Evolutionary conservation across 2,329 filamentous ascomycete species (phyloP), one percentile per base, ranked within the genome.

Genomic region (Aspergillus sp.): DNA sequence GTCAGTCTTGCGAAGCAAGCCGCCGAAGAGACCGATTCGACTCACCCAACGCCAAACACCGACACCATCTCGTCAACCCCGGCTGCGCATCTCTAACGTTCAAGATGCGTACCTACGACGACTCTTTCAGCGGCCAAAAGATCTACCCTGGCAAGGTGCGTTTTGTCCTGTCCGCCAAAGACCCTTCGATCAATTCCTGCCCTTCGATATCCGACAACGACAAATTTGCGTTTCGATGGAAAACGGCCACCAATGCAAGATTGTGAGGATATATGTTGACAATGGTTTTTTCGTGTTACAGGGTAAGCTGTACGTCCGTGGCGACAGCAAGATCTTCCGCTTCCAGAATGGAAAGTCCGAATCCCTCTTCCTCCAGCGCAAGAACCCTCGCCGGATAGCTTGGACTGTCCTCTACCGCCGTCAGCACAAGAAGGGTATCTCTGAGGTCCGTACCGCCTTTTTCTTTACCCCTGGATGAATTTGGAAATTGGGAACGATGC

Each of bases 311-410:
- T 99, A 94, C 87, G 87, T 99, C 88, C 93, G 95, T 84, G 93
- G 94, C 81, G 95, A 99, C 89, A 96, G 91, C 93, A 99, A 98
- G 89, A 89, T 98, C 88, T 99, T 99, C 91, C 93, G 95, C 81
- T 99, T 99, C 91, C 93, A 97, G 85, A 97, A 96, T 85, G 93
- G 95, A 87, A 99, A 99, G 87, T 94, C 92, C 84, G 95, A 99
- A 87, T 97, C 93, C 74, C 92, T 99, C 74, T 99, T 99, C 90
- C 92, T 98, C 76, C 95, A 99, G 89, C 94, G 95, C 88, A 99
- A 99, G 92, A 99, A 99, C 90, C 95, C 95, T 82, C 94, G 95
- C 84, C 93, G 94, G 82, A 98, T 99, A 83, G 90, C 94, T 75
- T 99, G 95, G 95, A 99, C 95, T 73, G 90, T 93, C 77, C 91